Conservation (phyloP, 2,329 filamentous ascomycete species). For the Claviceps sorghi region DNA sequence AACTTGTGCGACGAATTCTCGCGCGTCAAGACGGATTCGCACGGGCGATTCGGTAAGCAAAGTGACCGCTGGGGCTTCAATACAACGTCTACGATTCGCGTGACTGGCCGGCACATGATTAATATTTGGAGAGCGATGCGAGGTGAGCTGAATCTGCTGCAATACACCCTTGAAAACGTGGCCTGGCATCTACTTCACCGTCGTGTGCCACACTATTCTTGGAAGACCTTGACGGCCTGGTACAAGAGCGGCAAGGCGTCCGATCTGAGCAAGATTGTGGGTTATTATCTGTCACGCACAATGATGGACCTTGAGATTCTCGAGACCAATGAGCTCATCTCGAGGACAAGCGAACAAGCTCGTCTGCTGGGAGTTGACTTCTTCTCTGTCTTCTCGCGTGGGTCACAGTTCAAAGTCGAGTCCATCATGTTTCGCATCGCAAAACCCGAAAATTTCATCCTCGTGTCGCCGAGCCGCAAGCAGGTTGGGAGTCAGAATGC, state of each 20-base stretch:
- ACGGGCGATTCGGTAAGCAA: slow-evolving; percentile 74
- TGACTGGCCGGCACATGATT: slow-evolving; percentile 93
- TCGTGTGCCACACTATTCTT: slow-evolving; percentile 76
- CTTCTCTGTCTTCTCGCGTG: slow-evolving; percentile 86
- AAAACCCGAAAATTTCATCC: slow-evolving; percentile 86
- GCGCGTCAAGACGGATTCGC: slow-evolving; percentile 68
- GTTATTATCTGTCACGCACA: slow-evolving; percentile 63
- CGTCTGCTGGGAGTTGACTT: slow-evolving; percentile 89
- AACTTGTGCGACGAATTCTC: slow-evolving; percentile 86
- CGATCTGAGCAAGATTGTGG: slow-evolving; percentile 59
- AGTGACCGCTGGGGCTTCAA: slow-evolving; percentile 88
- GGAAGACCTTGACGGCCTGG: slow-evolving; percentile 68
- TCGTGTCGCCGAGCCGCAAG: slow-evolving; percentile 78
- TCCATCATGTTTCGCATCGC: slow-evolving; percentile 98
- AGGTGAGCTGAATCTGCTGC: slow-evolving; percentile 75
- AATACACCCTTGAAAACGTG: slow-evolving; percentile 95
- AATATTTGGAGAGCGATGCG: slow-evolving; percentile 97
- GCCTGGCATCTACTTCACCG: slow-evolving; percentile 80
- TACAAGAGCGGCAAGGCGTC: slow-evolving; percentile 53
- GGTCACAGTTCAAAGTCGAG: slow-evolving; percentile 97
- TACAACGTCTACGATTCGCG: slow-evolving; percentile 75
- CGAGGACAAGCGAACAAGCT: slow-evolving; percentile 86
- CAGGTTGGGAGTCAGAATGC: slow-evolving; percentile 93
- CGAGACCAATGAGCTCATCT: slow-evolving; percentile 75
- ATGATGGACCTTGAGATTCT: slow-evolving; percentile 81